phyloP scores from a whole-genome alignment of 2,329 filamentous ascomycete genomes.

The Diatrype stigma region DNA sequence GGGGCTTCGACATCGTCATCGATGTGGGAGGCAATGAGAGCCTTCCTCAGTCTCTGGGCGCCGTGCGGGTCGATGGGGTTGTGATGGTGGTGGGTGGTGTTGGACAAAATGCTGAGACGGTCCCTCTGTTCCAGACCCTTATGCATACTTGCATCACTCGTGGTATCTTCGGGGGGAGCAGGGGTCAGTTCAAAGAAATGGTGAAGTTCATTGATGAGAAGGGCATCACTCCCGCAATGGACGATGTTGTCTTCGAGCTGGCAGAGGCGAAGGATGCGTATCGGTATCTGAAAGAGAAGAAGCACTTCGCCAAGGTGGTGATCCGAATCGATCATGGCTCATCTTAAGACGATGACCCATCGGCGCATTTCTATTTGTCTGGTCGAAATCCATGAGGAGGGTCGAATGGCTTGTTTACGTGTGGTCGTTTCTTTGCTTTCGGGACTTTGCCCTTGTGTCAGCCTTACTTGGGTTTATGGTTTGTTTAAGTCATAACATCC shows the following conservation, averaged over 20 bases:
- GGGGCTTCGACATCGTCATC: constrained; percentile 58
- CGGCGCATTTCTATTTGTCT: no score
- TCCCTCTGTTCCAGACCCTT: constrained; percentile 22
- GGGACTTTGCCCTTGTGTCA: no score
- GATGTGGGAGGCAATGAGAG: constrained; percentile 63
- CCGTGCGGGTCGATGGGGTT: constrained; percentile 35
- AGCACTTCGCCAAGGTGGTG: constrained; percentile 34
- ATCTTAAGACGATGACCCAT: no score
- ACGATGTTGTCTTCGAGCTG: constrained; percentile 27
- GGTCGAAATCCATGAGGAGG: no score
- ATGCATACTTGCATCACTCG: constrained; percentile 24
- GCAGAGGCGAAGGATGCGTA: constrained; percentile 29
- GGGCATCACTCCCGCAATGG: constrained; percentile 25
- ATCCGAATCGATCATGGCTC: constrained; percentile 25
- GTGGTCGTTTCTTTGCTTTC: no score
- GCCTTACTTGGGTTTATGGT: no score
- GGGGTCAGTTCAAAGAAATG: constrained; percentile 25
- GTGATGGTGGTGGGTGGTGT: constrained; percentile 29
- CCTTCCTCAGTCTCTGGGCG: constrained; percentile 50
- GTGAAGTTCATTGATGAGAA: constrained; percentile 29
- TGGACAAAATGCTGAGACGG: constrained; percentile 22
- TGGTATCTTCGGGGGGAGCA: constrained; percentile 24
- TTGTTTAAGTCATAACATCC: no score
- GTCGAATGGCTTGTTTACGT: no score
- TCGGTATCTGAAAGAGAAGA: constrained; percentile 25